A percentile compares a stretch with the other conserved stretches of the same genome.
Evolutionary conservation across 2,329 filamentous ascomycete genomes (phyloP).

Genomic region (Teratosphaeria viscida): DNA sequence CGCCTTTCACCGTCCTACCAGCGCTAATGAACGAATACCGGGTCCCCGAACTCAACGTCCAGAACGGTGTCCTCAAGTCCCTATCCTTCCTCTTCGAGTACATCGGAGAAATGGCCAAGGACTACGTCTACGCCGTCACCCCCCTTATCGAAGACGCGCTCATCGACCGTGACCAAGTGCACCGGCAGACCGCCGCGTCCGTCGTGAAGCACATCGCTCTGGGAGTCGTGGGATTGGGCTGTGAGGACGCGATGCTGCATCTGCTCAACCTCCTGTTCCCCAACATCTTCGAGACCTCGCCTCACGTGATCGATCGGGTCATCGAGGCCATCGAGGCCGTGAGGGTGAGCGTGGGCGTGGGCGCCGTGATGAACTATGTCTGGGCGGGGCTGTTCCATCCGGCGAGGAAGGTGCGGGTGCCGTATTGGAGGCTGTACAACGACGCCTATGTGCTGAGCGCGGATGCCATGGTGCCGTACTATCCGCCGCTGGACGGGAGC

Average conservation of each 20-base stretch:
- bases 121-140: conserved; percentile 97
- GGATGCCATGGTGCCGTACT: conserved; percentile 93
- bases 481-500: conserved; percentile 43
- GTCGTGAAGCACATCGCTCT: conserved; percentile 97
- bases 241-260: conserved; percentile 97
- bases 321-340: conserved; percentile 96
- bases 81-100: conserved; percentile 97
- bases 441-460: conserved; percentile 90
- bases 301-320: conserved; percentile 96
- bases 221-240: conserved; percentile 93
- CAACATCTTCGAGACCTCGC: conserved; percentile 94
- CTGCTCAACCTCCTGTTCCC: conserved; percentile 92
- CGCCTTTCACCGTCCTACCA: conserved; percentile 95
- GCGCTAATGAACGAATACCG: conserved; percentile 99
- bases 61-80: conserved; percentile 96
- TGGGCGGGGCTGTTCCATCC: conserved; percentile 98
- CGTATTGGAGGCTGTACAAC: conserved; percentile 96
- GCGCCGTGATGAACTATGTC: conserved; percentile 92
- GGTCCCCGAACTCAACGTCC: conserved; percentile 94
- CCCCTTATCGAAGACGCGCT: conserved; percentile 92
- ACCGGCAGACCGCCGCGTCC: conserved; percentile 88
- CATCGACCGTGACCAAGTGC: conserved; percentile 95
- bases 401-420: conserved; percentile 82
- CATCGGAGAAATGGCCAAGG: conserved; percentile 97
- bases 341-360: conserved; percentile 83